These are phyloP conservation scores for Senecio squalidus DNA, from an alignment of 140 eudicot genomes.

Conservation along the genomic window DNA sequence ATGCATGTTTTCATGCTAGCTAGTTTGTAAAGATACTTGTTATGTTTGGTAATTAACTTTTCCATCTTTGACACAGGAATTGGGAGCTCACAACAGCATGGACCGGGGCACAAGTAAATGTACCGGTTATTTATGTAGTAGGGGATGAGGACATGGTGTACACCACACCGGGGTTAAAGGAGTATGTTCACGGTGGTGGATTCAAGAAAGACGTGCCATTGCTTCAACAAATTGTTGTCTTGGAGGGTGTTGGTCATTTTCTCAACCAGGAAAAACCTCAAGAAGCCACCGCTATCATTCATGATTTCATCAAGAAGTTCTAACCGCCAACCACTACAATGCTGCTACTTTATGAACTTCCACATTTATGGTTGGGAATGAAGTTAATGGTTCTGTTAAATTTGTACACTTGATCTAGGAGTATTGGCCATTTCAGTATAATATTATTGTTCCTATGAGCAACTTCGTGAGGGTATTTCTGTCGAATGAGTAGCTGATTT, in stretches of 20 bases:
- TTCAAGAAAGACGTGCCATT: slow-evolving; percentile 18
- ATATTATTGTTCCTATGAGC: slow-evolving; percentile 1
- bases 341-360: background rate
- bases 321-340: slow-evolving; percentile 12
- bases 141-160: slow-evolving; percentile 17
- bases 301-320: slow-evolving; percentile 19
- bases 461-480: slow-evolving; percentile 6
- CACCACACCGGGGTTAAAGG: slow-evolving; percentile 16
- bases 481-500: background rate
- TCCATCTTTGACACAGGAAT: background rate
- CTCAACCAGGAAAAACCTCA: slow-evolving; percentile 14
- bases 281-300: slow-evolving; percentile 1
- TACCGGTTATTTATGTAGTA: slow-evolving; percentile 9
- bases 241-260: slow-evolving; percentile 19
- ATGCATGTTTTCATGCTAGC: background rate
- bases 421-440: slow-evolving; percentile 12
- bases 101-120: slow-evolving; percentile 12
- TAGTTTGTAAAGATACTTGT: background rate
- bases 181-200: slow-evolving; percentile 7
- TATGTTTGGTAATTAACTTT: background rate
- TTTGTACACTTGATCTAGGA: slow-evolving; percentile 13
- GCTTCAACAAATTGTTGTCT: slow-evolving; percentile 7
- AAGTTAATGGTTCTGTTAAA: slow-evolving; percentile 23
- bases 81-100: slow-evolving; percentile 19
- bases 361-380: slow-evolving; percentile 22